These are phyloP conservation scores for Lichtheimia corymbifera DNA, from an alignment of 371 early-diverging fungal genomes.

Conservation along the genomic window DNA sequence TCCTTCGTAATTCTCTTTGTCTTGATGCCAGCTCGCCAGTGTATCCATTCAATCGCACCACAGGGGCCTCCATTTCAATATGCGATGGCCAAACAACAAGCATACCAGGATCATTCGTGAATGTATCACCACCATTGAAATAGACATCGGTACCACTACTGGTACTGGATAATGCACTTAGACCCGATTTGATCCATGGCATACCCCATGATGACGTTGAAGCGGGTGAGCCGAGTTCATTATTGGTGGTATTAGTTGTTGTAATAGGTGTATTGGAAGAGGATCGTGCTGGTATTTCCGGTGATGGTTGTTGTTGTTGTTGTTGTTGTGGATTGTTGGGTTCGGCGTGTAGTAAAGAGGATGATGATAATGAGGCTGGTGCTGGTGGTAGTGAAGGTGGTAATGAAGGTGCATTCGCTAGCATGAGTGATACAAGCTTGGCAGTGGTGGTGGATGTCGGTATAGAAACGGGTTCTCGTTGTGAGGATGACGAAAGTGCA, in stretches of 20 bases:
- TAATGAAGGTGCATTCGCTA: background rate
- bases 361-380: background rate
- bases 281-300: background rate
- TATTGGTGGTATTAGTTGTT: background rate
- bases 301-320: conserved; percentile 5
- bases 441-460: conserved; percentile 1
- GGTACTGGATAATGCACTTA: conserved; percentile 22
- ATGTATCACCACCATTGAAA: conserved; percentile 8
- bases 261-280: background rate
- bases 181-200: conserved; percentile 44
- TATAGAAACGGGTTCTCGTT: background rate
- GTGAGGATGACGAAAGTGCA: conserved; percentile 1
- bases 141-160: conserved; percentile 11
- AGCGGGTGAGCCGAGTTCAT: conserved; percentile 1
- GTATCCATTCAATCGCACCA: conserved; percentile 28
- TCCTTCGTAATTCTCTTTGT: conserved; percentile 31
- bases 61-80: conserved; percentile 27
- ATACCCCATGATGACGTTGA: conserved; percentile 38
- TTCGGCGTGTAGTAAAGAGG: background rate
- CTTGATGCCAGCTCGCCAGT: conserved; percentile 18
- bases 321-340: background rate
- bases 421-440: conserved; percentile 4
- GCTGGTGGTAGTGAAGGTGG: background rate
- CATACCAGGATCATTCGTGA: conserved; percentile 6
- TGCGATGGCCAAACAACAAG: conserved; percentile 41